Evolutionary conservation across 2,329 filamentous ascomycete genomes (phyloP).

Genomic region (Alternaria ethzedia): DNA sequence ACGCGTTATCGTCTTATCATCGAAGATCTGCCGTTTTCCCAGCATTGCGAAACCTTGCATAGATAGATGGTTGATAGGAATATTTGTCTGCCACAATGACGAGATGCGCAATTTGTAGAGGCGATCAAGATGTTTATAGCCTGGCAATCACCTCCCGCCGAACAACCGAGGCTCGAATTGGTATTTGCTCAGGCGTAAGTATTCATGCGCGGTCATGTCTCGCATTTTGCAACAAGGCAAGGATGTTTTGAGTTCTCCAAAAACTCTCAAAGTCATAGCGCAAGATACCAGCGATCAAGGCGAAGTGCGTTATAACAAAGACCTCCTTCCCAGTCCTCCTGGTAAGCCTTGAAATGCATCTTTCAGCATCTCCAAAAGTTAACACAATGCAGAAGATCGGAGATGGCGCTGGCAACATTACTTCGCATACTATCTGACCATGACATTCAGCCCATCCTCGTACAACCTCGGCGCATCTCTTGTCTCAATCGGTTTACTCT

Average conservation of each 20-base stretch:
- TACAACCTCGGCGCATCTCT: conserved; percentile 29
- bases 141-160: background rate
- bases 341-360: conserved; percentile 1
- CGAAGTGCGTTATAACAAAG: conserved; percentile 21
- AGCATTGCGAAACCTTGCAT: background rate
- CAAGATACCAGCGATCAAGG: conserved; percentile 11
- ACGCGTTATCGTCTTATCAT: background rate
- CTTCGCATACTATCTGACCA: conserved; percentile 28
- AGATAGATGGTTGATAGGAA: background rate
- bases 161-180: background rate
- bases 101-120: background rate
- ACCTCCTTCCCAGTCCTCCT: conserved; percentile 28
- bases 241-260: conserved; percentile 30
- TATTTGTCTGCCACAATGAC: background rate
- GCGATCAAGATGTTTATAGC: background rate
- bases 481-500: conserved; percentile 24
- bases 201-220: conserved; percentile 6
- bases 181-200: background rate
- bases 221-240: conserved; percentile 22
- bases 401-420: conserved; percentile 30
- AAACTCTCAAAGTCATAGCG: conserved; percentile 27
- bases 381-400: conserved; percentile 15
- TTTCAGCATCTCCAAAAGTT: background rate
- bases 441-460: conserved; percentile 23
- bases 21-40: background rate